phyloP scores from a whole-genome alignment of 2,329 filamentous ascomycete species.

The Leptosphaerulina australis region DNA sequence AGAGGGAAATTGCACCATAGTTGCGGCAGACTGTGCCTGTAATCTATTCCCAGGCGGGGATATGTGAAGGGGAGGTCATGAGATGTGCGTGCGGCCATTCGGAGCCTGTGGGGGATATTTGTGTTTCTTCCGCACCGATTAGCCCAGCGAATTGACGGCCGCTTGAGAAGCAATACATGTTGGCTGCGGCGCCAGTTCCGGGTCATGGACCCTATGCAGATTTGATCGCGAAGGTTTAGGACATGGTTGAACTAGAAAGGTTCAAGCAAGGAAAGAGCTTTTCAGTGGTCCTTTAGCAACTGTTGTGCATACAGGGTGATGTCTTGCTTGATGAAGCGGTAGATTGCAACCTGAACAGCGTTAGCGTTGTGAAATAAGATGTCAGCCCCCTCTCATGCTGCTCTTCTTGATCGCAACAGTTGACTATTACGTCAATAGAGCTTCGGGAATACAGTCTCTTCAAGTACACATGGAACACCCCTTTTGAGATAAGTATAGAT shows the following conservation, averaged over 20 bases:
- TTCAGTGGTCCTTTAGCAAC: background rate
- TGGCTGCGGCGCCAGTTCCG: constrained; percentile 32
- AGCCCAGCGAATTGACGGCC: constrained; percentile 19
- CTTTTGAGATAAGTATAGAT: too few species aligned
- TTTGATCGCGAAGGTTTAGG: constrained; percentile 18
- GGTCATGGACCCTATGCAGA: constrained; percentile 36
- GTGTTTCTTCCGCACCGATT: constrained; percentile 30
- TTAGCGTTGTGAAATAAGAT: too few species aligned
- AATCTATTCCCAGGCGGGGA: constrained; percentile 27
- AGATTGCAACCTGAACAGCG: background rate
- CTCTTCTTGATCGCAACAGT: too few species aligned
- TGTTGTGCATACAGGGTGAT: background rate
- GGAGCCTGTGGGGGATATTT: constrained; percentile 25
- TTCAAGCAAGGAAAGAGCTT: background rate
- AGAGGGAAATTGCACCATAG: constrained; percentile 30
- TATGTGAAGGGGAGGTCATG: constrained; percentile 26
- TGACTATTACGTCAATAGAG: too few species aligned
- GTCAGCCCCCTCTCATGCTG: constrained; percentile 38
- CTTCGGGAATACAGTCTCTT: too few species aligned
- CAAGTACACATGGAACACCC: too few species aligned
- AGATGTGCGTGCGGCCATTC: constrained; percentile 30
- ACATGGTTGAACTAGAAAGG: background rate
- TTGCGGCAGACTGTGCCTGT: constrained; percentile 28
- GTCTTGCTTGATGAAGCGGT: background rate
- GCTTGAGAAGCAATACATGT: constrained; percentile 25